Conservation (phyloP, 768 basidiomycete genomes). For the Lepiota subincarnata region DNA sequence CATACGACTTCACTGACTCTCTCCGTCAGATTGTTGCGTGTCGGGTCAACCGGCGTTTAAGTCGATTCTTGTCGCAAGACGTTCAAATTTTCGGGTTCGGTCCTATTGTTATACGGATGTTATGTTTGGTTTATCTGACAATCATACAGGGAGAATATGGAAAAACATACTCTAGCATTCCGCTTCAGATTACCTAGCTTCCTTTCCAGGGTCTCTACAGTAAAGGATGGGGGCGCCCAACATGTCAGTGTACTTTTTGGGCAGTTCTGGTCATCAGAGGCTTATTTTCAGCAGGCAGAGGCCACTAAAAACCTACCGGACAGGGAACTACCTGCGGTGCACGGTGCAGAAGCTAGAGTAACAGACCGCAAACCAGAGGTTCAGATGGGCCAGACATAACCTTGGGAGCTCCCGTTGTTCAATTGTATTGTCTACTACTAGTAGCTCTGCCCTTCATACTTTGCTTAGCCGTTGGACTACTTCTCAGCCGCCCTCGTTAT, state of each 20-base stretch:
- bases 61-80: conserved; percentile 48
- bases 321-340: no score
- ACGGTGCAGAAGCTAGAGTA: no score
- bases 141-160: conserved; percentile 30
- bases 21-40: conserved; percentile 52
- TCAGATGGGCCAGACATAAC: no score
- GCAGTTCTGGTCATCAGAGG: no score
- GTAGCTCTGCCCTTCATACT: no score
- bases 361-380: no score
- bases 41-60: conserved; percentile 59
- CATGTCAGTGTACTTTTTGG: conserved; percentile 34
- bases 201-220: conserved; percentile 31
- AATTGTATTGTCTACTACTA: no score
- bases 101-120: conserved; percentile 18
- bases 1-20: not conserved
- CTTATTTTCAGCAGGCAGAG: no score
- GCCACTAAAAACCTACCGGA: no score
- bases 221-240: conserved; percentile 53
- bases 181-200: conserved; percentile 28
- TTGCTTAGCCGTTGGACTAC: no score
- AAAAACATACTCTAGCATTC: conserved; percentile 58
- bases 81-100: conserved; percentile 48
- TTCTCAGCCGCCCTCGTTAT: no score
- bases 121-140: not conserved
- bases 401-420: no score